Conservation (phyloP, 2,329 filamentous ascomycete species). For the Epichloe scottii region DNA sequence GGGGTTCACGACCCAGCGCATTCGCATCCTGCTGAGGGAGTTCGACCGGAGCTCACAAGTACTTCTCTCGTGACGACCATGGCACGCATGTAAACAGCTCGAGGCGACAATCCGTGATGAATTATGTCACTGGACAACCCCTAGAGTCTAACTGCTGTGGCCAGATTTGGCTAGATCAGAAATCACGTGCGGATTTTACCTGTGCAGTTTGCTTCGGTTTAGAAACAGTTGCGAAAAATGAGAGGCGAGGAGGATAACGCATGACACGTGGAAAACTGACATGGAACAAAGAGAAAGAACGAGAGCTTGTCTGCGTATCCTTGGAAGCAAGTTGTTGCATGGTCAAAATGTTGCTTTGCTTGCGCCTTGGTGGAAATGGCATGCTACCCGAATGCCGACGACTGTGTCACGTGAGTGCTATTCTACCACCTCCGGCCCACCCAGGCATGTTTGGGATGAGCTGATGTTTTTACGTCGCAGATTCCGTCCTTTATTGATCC, state of each 20-base stretch:
- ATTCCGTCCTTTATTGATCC: constrained; percentile 12
- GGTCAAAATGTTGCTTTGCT: no score
- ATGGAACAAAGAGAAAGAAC: no score
- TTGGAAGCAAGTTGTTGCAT: no score
- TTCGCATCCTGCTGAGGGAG: neutral
- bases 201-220: neutral
- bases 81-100: neutral
- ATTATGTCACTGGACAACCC: neutral
- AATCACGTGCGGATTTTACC: neutral
- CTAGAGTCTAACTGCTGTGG: neutral
- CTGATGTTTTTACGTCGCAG: neutral
- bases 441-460: neutral
- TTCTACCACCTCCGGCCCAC: neutral
- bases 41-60: neutral
- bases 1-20: neutral
- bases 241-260: neutral
- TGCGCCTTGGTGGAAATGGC: no score
- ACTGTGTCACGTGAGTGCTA: neutral
- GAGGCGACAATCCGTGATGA: neutral
- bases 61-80: neutral
- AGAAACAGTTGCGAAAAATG: neutral
- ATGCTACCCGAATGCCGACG: neutral
- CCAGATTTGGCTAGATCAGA: neutral
- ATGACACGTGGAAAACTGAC: no score
- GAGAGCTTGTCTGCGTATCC: no score